Base-by-base conservation (phyloP, 164 flowering plant genomes). In the Berberis vulgaris region DNA sequence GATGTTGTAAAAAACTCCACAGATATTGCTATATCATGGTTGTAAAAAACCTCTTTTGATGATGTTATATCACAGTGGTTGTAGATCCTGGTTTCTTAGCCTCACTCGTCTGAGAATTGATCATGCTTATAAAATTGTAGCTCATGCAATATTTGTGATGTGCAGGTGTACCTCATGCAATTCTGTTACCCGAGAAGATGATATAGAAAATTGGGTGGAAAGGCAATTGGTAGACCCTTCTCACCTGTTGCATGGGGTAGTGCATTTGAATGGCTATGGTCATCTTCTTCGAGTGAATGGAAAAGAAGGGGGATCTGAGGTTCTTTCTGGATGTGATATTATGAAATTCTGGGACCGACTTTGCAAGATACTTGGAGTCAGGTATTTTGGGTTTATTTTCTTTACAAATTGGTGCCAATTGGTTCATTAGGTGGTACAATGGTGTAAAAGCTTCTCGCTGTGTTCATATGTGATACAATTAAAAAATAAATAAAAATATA, bases 341-440 rank as follows among this genome's bases (percentile, higher is more conserved):
- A 88, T 91, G 97, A 81, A 80, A 70, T 88, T 91, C 55, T 91
- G 94, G 97, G 97, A 91, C 64, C 76, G 97, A 7, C 77, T 91
- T 0, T 91, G 97, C 72, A 78, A 61, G 67, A 52, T 64, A 11
- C 87, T 91, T 57, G 77, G 78, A 52, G 91, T 83, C 80, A 91
- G 97, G 97, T 87, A 67, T 71, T 79, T 46, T 54, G 6, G 40
- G 6, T 38, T 59, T 49, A 9, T 41, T 4, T 56, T 56, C 59
- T 41, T 49, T 8, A 3, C 43, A 3, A 3, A 9, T 44, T 13
- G 7, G 11, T 60, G 6, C 10, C 2, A 11, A 6, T 26, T 44
- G 52, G 2, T 58, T 1, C 41, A n/a, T n/a, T n/a, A n/a, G n/a
- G n/a, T n/a, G n/a, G n/a, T 58, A 38, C 65, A 81, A 1, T 86